Evolutionary conservation across 257 asterid genomes (phyloP).

Genomic region (Nyctanthes arbortristis): DNA sequence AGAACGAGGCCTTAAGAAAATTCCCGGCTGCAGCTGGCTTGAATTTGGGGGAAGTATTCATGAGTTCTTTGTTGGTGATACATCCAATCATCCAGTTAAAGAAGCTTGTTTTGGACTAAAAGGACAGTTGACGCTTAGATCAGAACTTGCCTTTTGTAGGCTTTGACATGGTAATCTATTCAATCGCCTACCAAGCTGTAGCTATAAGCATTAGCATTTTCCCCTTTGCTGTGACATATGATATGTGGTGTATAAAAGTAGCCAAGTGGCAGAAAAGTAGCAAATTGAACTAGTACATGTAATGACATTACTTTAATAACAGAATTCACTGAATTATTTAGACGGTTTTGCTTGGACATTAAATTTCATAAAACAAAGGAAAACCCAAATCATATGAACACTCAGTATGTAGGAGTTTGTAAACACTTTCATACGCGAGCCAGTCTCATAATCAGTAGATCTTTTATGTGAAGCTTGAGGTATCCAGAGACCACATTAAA

Average conservation of each 20-base stretch:
- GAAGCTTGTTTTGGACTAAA: conserved; percentile 37
- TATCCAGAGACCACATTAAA: no score
- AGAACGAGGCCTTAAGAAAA: conserved; percentile 56
- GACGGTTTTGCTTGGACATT: not conserved
- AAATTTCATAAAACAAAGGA: not conserved
- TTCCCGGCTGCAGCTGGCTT: conserved; percentile 82
- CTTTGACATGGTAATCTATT: not conserved
- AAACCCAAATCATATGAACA: not conserved
- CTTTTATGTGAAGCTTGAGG: no score
- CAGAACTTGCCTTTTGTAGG: not conserved
- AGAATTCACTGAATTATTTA: not conserved
- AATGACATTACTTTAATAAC: not conserved
- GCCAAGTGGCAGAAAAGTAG: not conserved
- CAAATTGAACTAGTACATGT: not conserved
- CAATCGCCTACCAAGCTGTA: no score
- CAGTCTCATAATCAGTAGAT: no score
- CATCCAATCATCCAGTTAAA: conserved; percentile 34
- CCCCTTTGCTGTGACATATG: no score
- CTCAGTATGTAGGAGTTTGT: not conserved
- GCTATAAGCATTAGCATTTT: not conserved
- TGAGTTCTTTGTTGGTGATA: conserved; percentile 73
- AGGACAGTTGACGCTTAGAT: conserved; percentile 14
- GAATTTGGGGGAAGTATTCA: conserved; percentile 78
- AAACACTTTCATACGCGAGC: no score
- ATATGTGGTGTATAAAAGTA: no score